These are phyloP conservation scores for Penicillium hordei DNA, from an alignment of 2,329 filamentous ascomycete genomes.

Conservation along the genomic window DNA sequence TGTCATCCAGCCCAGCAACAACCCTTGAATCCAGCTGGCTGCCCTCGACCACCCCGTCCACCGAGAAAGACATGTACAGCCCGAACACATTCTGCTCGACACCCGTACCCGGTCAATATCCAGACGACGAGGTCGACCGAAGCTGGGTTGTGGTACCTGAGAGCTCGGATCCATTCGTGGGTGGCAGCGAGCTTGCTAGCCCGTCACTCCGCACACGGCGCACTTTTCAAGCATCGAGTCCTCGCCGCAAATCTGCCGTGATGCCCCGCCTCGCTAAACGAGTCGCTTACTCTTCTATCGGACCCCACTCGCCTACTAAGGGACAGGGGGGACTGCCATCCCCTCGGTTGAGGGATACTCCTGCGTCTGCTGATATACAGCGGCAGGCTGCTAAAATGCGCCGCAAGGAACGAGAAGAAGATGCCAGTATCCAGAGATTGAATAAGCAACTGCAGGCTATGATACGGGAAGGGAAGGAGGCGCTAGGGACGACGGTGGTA, in stretches of 20 bases:
- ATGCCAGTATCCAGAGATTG: constrained; percentile 75
- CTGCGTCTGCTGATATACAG: constrained; percentile 61
- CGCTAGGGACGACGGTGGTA: constrained; percentile 72
- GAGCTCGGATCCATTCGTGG: constrained; percentile 18
- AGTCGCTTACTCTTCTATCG: constrained; percentile 17
- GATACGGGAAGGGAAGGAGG: constrained; percentile 85
- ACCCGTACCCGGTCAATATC: constrained; percentile 56
- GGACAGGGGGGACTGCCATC: constrained; percentile 22
- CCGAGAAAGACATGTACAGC: constrained; percentile 30
- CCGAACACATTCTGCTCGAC: constrained; percentile 33
- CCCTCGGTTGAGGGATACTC: constrained; percentile 33
- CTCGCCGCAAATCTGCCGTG: constrained; percentile 27
- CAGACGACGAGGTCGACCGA: constrained; percentile 55
- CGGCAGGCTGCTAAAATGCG: constrained; percentile 69
- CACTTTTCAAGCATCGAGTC: constrained; percentile 22
- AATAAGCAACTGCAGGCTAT: constrained; percentile 78
- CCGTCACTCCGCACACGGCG: constrained; percentile 22
- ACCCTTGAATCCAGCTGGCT: constrained; percentile 32
- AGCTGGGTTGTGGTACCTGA: constrained; percentile 69
- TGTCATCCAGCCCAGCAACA: constrained; percentile 40
- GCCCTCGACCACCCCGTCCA: constrained; percentile 19
- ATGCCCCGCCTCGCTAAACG: constrained; percentile 30
- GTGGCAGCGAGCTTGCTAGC: constrained; percentile 13
- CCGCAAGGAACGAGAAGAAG: constrained; percentile 73
- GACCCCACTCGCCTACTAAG: constrained; percentile 27